Conservation (phyloP, 1,284 basidiomycete genomes). For the Cutaneotrichosporon sp. region DNA sequence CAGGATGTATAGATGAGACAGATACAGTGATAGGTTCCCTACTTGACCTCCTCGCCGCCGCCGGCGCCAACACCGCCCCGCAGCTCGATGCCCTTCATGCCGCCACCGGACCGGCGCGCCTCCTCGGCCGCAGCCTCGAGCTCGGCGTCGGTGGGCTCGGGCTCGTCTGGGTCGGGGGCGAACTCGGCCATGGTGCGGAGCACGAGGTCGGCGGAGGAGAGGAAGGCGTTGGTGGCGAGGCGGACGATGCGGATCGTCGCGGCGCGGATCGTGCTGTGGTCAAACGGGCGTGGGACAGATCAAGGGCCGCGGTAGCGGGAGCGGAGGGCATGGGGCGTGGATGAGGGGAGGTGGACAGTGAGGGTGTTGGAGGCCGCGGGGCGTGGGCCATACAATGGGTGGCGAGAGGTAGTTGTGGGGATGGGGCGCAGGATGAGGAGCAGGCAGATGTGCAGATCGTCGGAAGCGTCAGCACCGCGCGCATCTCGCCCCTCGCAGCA, state of each 20-base stretch:
- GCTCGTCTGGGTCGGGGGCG: conserved; percentile 41
- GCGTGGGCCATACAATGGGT: neutral
- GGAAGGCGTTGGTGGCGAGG: conserved; percentile 75
- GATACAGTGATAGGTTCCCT: too few species aligned
- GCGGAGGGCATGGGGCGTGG: neutral
- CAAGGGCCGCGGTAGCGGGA: neutral
- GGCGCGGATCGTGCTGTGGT: conserved; percentile 50
- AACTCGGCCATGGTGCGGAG: conserved; percentile 79
- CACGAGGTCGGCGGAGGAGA: conserved; percentile 83
- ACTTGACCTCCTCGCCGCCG: conserved; percentile 43
- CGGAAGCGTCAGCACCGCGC: conserved; percentile 5
- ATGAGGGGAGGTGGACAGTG: too few species aligned
- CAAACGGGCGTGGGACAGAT: neutral
- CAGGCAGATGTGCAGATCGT: neutral
- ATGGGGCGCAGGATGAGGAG: too few species aligned
- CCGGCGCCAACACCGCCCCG: conserved; percentile 45
- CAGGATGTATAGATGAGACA: too few species aligned
- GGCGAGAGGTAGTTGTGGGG: too few species aligned
- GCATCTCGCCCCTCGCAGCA: neutral
- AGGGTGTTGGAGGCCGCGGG: neutral
- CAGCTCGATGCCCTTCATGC: conserved; percentile 47
- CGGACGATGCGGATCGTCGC: conserved; percentile 82
- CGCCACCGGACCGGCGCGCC: conserved; percentile 29
- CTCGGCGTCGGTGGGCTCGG: conserved; percentile 37
- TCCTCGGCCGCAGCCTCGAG: conserved; percentile 31